Conservation (phyloP, 306 rosid genomes). For the Gastrolobium bilobum region DNA sequence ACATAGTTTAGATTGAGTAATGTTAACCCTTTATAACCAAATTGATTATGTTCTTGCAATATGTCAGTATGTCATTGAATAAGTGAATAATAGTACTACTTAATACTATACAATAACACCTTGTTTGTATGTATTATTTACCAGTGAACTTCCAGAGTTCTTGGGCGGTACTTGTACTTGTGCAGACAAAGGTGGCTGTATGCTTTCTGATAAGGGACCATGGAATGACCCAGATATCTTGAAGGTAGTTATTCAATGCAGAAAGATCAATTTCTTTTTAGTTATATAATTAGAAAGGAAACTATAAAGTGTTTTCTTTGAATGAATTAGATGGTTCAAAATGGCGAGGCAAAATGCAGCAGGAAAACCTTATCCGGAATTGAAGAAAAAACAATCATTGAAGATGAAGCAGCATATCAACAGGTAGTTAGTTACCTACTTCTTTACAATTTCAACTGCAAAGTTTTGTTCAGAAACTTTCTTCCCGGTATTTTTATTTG, state of each 20-base stretch:
- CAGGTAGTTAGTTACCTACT: conserved; percentile 53
- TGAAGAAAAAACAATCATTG: conserved; percentile 75
- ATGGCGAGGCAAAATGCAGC: conserved; percentile 71
- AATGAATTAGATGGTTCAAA: conserved; percentile 84
- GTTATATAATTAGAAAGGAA: background rate
- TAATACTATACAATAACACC: conserved; percentile 13
- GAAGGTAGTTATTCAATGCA: conserved; percentile 62
- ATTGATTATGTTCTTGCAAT: conserved; percentile 15
- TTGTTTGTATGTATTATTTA: conserved; percentile 39
- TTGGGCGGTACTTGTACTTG: conserved; percentile 94
- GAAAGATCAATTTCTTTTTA: background rate
- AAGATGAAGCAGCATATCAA: conserved; percentile 57
- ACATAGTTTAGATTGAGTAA: conserved; percentile 15
- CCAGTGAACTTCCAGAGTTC: conserved; percentile 95
- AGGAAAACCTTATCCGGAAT: conserved; percentile 55
- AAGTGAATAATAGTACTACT: background rate
- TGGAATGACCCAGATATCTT: conserved; percentile 89
- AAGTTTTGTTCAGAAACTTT: conserved; percentile 33
- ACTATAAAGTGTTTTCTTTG: conserved; percentile 26
- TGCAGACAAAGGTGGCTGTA: conserved; percentile 95
- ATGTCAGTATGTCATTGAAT: background rate
- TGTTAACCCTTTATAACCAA: background rate
- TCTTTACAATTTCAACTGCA: conserved; percentile 8
- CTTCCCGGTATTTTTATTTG: conserved; percentile 15
- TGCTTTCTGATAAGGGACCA: conserved; percentile 96